Evolutionary conservation across 345 rosid species (phyloP).

Genomic region (Ailanthus altissimus): DNA sequence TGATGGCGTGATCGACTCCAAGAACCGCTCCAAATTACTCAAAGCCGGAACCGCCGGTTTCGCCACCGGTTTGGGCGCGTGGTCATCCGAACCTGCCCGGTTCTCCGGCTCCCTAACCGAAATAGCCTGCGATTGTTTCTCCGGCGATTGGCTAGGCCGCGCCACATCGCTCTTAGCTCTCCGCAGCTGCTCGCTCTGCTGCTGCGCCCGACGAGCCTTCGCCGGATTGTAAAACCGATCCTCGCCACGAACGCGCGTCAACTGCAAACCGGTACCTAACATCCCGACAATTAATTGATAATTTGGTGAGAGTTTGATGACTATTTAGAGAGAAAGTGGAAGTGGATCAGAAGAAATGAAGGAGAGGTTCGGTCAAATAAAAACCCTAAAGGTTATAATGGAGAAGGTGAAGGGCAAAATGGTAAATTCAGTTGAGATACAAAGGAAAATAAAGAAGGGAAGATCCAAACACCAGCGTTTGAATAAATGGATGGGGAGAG

Average conservation of each 20-base stretch:
- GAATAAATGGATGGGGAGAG: constrained; percentile 19
- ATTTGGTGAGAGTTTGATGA: no score
- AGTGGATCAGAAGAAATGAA: constrained; percentile 14
- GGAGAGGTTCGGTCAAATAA: constrained; percentile 15
- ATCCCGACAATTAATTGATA: constrained; percentile 26
- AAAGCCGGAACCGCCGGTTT: constrained; percentile 26
- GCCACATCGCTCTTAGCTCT: constrained; percentile 47
- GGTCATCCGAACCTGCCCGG: constrained; percentile 21
- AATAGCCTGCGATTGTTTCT: constrained; percentile 10
- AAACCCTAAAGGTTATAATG: constrained; percentile 22
- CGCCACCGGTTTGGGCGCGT: constrained; percentile 21
- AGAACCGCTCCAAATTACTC: constrained; percentile 54
- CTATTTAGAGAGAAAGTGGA: background rate
- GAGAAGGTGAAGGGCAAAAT: constrained; percentile 22
- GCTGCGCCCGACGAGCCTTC: constrained; percentile 43
- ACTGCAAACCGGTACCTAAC: constrained; percentile 54
- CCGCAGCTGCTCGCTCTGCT: constrained; percentile 36
- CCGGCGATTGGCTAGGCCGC: constrained; percentile 31
- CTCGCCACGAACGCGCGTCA: constrained; percentile 44
- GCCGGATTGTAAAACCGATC: constrained; percentile 42
- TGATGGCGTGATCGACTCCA: constrained; percentile 53
- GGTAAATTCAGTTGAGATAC: constrained; percentile 14
- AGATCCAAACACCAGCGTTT: constrained; percentile 7
- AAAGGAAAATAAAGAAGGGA: background rate
- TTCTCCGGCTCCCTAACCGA: constrained; percentile 30